These are phyloP conservation scores for Lecanicillium sp. DNA, from an alignment of 2,329 filamentous ascomycete species.

Conservation along the genomic window DNA sequence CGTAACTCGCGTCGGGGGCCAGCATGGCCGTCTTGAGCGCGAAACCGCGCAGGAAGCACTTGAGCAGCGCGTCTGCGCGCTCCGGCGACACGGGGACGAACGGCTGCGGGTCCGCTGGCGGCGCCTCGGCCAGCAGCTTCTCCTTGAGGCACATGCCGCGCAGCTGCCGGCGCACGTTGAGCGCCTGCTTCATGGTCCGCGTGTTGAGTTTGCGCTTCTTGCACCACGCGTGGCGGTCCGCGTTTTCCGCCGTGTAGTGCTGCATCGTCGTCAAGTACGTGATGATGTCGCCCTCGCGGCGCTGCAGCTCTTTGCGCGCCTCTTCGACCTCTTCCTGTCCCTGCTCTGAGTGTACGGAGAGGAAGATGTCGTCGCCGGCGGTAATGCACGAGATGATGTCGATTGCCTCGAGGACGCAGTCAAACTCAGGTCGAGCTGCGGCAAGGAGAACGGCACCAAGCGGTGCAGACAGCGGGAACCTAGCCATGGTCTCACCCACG, in stretches of 20 bases:
- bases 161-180: slow-evolving; percentile 57
- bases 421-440: slow-evolving; percentile 61
- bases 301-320: slow-evolving; percentile 50
- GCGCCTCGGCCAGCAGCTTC: slow-evolving; percentile 40
- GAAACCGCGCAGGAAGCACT: slow-evolving; percentile 58
- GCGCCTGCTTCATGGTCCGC: slow-evolving; percentile 56
- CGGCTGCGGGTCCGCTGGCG: slow-evolving; percentile 47
- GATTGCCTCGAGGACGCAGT: slow-evolving; percentile 75
- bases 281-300: slow-evolving; percentile 59
- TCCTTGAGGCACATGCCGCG: slow-evolving; percentile 49
- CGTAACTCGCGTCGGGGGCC: slow-evolving; percentile 54
- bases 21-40: slow-evolving; percentile 55
- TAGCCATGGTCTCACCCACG: slow-evolving; percentile 69
- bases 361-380: slow-evolving; percentile 57
- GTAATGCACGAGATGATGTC: slow-evolving; percentile 70
- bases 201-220: slow-evolving; percentile 49
- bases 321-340: slow-evolving; percentile 47
- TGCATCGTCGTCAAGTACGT: slow-evolving; percentile 60
- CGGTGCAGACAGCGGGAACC: slow-evolving; percentile 74
- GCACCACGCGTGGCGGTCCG: slow-evolving; percentile 53
- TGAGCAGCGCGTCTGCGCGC: slow-evolving; percentile 47
- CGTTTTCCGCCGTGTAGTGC: slow-evolving; percentile 51
- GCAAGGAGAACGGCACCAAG: slow-evolving; percentile 79
- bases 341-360: slow-evolving; percentile 53
- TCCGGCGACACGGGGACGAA: slow-evolving; percentile 51